These are phyloP conservation scores for Withania somnifera DNA, from an alignment of 305 asterid genomes.

Conservation along the genomic window DNA sequence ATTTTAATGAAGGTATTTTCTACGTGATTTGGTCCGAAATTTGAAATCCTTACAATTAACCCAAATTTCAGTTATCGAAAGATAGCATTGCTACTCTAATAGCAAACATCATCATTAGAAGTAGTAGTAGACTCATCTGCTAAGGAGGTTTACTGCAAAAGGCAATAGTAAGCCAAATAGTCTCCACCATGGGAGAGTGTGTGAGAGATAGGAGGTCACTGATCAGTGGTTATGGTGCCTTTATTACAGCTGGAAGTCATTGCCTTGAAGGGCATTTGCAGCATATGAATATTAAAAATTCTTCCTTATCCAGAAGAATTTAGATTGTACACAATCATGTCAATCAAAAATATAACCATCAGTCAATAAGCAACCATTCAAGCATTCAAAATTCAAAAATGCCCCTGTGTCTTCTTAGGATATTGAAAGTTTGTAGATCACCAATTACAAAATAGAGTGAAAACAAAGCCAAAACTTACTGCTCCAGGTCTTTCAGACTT, in stretches of 20 bases:
- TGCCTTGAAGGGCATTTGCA: background rate
- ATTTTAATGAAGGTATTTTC: background rate
- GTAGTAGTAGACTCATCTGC: background rate
- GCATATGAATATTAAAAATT: background rate
- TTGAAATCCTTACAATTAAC: background rate
- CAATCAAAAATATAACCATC: background rate
- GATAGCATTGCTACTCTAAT: background rate
- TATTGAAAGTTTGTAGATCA: background rate
- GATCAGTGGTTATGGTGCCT: background rate
- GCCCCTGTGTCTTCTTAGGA: background rate
- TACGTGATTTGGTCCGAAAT: background rate
- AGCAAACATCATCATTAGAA: background rate
- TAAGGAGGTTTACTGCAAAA: background rate
- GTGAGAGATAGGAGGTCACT: background rate
- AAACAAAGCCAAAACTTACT: conserved; percentile 41
- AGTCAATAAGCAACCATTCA: background rate
- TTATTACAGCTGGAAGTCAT: background rate
- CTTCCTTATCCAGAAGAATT: background rate
- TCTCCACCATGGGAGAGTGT: background rate
- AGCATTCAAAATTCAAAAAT: background rate
- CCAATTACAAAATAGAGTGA: background rate
- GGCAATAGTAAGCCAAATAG: background rate
- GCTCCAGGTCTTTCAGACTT: conserved; percentile 99
- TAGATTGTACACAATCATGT: background rate
- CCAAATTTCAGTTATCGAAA: background rate